These are phyloP conservation scores for Eucalyptus curtisii DNA, from an alignment of 345 rosid genomes.

Conservation along the genomic window DNA sequence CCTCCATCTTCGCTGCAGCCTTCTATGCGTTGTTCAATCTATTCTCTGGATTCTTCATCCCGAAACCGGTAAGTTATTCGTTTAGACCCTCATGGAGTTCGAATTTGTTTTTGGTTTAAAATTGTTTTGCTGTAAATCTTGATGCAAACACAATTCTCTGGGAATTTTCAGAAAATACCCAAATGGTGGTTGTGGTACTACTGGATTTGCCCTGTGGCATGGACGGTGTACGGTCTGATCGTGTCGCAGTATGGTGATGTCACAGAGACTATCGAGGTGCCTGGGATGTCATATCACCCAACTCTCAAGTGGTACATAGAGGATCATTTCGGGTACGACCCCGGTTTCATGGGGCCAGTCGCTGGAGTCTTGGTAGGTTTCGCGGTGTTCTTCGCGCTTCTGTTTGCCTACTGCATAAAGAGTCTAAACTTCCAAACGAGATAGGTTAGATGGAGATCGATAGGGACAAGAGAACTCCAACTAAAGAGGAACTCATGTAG, in stretches of 20 bases:
- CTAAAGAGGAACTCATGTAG: neutral
- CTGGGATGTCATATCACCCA: neutral
- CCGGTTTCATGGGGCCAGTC: conserved; percentile 16
- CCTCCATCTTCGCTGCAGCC: conserved; percentile 9
- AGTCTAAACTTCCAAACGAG: conserved; percentile 1
- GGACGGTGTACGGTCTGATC: conserved; percentile 10
- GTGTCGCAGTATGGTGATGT: conserved; percentile 6
- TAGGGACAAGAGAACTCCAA: neutral
- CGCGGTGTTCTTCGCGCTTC: conserved; percentile 6
- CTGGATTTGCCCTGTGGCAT: conserved; percentile 22
- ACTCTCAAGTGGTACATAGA: neutral
- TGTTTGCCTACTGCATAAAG: conserved; percentile 2
- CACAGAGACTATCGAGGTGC: neutral
- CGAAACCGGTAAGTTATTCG: conserved; percentile 1
- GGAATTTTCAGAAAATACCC: conserved; percentile 18
- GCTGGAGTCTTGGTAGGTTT: conserved; percentile 20
- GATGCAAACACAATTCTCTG: neutral
- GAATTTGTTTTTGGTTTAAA: neutral
- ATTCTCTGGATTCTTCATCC: conserved; percentile 12
- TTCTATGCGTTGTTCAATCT: conserved; percentile 9
- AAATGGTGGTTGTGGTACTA: conserved; percentile 44
- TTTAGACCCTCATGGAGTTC: neutral
- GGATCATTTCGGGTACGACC: neutral
- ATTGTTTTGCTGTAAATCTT: neutral
- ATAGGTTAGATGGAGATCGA: neutral